Evolutionary conservation across 2,329 filamentous ascomycete species (phyloP).

Genomic region (Ophiostoma montium): DNA sequence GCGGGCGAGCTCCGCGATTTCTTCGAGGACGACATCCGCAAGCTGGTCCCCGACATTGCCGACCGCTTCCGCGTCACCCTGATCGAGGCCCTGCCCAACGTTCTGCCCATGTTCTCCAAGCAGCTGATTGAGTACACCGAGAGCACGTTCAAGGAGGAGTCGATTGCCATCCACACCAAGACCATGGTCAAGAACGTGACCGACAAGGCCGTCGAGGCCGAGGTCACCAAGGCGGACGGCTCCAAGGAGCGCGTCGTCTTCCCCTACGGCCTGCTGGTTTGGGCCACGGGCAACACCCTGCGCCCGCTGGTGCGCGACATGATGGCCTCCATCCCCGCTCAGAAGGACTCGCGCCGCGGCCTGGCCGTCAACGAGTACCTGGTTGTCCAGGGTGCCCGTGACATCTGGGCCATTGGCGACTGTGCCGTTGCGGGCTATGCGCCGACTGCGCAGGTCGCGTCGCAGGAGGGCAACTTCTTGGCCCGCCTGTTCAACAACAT

Average conservation of each 20-base stretch:
- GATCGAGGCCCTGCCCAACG: slow-evolving; percentile 91
- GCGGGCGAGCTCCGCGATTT: slow-evolving; percentile 97
- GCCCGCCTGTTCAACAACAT: slow-evolving; percentile 97
- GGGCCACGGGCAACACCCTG: slow-evolving; percentile 94
- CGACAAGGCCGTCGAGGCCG: slow-evolving; percentile 82
- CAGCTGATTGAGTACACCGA: slow-evolving; percentile 99
- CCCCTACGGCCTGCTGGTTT: slow-evolving; percentile 90
- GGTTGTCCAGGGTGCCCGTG: slow-evolving; percentile 90
- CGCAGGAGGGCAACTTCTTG: slow-evolving; percentile 90
- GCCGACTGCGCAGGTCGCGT: slow-evolving; percentile 89
- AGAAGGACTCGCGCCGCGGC: slow-evolving; percentile 88
- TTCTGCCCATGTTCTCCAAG: slow-evolving; percentile 97
- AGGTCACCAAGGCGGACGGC: slow-evolving; percentile 68
- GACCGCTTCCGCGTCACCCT: slow-evolving; percentile 95
- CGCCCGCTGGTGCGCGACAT: slow-evolving; percentile 83
- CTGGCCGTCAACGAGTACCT: slow-evolving; percentile 97
- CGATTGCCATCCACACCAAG: slow-evolving; percentile 94
- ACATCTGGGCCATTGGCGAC: slow-evolving; percentile 96
- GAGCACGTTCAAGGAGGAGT: slow-evolving; percentile 97
- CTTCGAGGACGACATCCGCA: slow-evolving; percentile 95
- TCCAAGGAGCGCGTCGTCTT: slow-evolving; percentile 69
- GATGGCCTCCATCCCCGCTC: slow-evolving; percentile 80
- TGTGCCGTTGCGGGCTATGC: slow-evolving; percentile 96
- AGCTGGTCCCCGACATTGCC: slow-evolving; percentile 91
- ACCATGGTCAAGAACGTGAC: slow-evolving; percentile 98